A percentile compares a stretch with the other conserved stretches of the same genome.
phyloP scores from a whole-genome alignment of 2,329 filamentous ascomycete species.

The Cladophialophora chaetospira region DNA sequence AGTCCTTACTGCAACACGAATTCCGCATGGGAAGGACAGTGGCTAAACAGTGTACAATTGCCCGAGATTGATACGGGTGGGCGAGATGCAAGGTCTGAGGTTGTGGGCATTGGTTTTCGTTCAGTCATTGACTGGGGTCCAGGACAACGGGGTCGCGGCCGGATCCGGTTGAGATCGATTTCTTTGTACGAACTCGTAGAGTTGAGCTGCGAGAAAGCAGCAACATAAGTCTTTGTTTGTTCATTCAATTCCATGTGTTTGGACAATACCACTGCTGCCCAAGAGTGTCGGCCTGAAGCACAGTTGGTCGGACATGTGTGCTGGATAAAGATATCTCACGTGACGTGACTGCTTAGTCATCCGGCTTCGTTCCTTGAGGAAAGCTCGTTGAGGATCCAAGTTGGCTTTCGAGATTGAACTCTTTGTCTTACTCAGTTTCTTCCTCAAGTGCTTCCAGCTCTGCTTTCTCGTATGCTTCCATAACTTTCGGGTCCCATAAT shows the following conservation, averaged over 20 bases:
- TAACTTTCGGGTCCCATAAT: constrained; percentile 73
- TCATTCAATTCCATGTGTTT: too few relatives aligned
- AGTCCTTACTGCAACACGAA: background rate
- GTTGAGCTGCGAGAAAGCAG: background rate
- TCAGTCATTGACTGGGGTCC: background rate
- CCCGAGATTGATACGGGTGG: background rate
- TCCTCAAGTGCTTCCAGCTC: constrained; percentile 83
- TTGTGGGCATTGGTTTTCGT: constrained; percentile 1
- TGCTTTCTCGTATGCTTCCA: constrained; percentile 71
- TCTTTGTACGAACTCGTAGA: constrained; percentile 2
- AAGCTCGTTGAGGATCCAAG: too few relatives aligned
- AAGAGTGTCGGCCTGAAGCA: too few relatives aligned
- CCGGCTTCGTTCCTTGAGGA: background rate
- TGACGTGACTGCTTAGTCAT: background rate
- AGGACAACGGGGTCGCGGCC: background rate
- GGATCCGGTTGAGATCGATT: background rate
- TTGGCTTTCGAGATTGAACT: too few relatives aligned
- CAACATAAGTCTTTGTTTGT: background rate
- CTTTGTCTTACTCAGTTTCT: constrained; percentile 45
- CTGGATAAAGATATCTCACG: too few relatives aligned
- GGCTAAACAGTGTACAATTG: too few relatives aligned
- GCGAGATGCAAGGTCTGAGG: background rate
- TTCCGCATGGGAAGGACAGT: background rate
- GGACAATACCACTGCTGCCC: too few relatives aligned
- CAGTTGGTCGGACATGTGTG: too few relatives aligned